Percentiles rank a stretch among this genome's conserved stretches.
These are phyloP conservation scores for Papilionanthe hybrid DNA, from an alignment of 116 monocot species.

Conservation along the genomic window DNA sequence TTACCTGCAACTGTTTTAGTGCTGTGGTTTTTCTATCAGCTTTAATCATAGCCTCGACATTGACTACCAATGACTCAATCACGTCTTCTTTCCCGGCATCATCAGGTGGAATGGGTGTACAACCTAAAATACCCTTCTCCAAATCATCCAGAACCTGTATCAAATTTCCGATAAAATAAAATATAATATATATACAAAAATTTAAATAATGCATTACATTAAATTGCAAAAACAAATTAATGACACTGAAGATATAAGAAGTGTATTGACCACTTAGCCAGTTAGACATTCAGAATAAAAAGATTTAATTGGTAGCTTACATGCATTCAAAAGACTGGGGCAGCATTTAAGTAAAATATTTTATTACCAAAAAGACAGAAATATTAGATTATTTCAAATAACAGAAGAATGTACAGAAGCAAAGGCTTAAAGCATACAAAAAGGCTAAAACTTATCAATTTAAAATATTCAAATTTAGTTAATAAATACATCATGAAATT, in stretches of 20 bases:
- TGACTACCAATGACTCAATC: conserved; percentile 61
- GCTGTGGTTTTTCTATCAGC: conserved; percentile 93
- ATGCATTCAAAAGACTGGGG: background rate
- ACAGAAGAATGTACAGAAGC: background rate
- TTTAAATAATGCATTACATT: background rate
- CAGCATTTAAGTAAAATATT: background rate
- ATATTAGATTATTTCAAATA: background rate
- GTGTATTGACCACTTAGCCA: background rate
- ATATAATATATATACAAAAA: background rate
- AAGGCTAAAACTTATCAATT: background rate
- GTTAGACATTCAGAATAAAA: conserved; percentile 6
- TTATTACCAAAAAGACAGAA: background rate
- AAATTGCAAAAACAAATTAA: background rate
- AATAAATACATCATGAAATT: background rate
- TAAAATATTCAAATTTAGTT: background rate
- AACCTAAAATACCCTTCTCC: conserved; percentile 56
- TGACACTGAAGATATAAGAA: background rate
- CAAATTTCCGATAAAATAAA: background rate
- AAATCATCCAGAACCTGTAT: conserved; percentile 68
- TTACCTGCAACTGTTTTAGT: conserved; percentile 86
- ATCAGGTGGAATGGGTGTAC: conserved; percentile 72
- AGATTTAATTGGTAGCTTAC: background rate
- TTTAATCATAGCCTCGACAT: conserved; percentile 89
- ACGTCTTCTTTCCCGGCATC: conserved; percentile 66
- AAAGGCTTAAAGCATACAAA: background rate